Percentiles rank a stretch among this genome's conserved stretches.
phyloP scores from a whole-genome alignment of 371 early-diverging fungal species.

The Agmasoma carcini region DNA sequence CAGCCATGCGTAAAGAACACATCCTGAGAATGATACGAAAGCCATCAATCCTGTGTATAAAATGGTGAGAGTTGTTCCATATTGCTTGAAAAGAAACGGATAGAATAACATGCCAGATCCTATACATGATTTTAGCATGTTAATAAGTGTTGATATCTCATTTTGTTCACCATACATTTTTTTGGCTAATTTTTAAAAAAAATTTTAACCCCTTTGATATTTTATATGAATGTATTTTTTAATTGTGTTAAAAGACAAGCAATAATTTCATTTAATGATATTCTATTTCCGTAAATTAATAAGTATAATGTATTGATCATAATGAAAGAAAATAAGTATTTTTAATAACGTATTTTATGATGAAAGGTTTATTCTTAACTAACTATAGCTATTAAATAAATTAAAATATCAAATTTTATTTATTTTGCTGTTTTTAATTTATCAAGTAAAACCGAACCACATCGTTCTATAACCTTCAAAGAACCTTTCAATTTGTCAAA shows the following conservation, averaged over 20 bases:
- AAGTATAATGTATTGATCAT: not conserved
- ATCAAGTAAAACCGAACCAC: too few species aligned
- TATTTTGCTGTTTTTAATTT: too few species aligned
- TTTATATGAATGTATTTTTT: too few species aligned
- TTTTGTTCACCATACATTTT: too few species aligned
- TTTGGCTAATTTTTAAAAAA: too few species aligned
- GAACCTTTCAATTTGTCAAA: conserved; percentile 14
- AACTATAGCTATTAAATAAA: not conserved
- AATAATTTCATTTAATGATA: too few species aligned
- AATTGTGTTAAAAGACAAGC: too few species aligned
- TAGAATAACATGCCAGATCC: conserved; percentile 34
- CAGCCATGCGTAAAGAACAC: conserved; percentile 22
- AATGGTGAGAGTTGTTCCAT: conserved; percentile 15
- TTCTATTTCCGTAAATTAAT: not conserved
- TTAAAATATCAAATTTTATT: not conserved
- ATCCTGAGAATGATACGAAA: conserved; percentile 18
- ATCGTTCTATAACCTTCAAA: conserved; percentile 1
- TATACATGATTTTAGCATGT: conserved; percentile 33
- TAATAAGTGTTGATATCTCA: conserved; percentile 26
- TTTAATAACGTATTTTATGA: not conserved
- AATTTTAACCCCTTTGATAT: too few species aligned
- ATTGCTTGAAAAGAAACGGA: conserved; percentile 22
- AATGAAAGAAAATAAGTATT: not conserved
- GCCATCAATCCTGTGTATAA: conserved; percentile 10
- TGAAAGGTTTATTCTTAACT: too few species aligned